Conservation (phyloP, 139 green algal species). For the Coelastrella sp. region DNA sequence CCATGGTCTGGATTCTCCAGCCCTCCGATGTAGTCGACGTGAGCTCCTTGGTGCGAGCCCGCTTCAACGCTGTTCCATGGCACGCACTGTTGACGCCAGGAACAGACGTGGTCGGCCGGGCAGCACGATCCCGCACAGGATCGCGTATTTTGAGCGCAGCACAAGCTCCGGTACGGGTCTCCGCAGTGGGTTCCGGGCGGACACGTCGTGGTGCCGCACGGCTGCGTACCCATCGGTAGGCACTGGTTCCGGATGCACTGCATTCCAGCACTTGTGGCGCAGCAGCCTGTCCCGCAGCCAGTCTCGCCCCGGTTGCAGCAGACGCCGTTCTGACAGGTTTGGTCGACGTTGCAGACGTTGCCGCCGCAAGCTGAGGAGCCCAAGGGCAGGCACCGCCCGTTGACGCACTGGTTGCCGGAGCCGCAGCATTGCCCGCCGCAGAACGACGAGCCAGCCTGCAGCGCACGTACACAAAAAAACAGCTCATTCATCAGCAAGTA, state of each 20-base stretch:
- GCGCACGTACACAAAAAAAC: neutral
- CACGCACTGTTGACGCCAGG: neutral
- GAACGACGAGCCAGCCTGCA: neutral
- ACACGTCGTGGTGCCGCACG: slow-evolving; percentile 24
- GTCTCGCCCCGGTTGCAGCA: slow-evolving; percentile 20
- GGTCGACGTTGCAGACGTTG: slow-evolving; percentile 2
- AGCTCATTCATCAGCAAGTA: neutral
- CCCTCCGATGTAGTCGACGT: neutral
- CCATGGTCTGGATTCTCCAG: neutral
- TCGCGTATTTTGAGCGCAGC: neutral
- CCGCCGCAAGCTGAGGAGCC: neutral
- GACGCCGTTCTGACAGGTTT: slow-evolving; percentile 13
- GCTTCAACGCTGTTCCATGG: neutral
- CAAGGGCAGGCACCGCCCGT: slow-evolving; percentile 5
- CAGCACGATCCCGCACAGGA: slow-evolving; percentile 14
- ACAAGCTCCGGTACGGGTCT: slow-evolving; percentile 20
- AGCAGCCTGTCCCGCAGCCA: slow-evolving; percentile 16
- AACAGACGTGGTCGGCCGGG: neutral
- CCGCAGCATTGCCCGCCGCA: slow-evolving; percentile 22
- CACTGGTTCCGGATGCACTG: slow-evolving; percentile 16
- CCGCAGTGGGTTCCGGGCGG: slow-evolving; percentile 3
- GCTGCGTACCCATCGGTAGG: slow-evolving; percentile 24
- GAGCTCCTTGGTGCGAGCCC: neutral
- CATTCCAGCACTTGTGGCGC: slow-evolving; percentile 17
- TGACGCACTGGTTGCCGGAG: neutral